Evolutionary conservation across 1,139 yeast genomes (phyloP), one percentile per base, ranked within the genome.

Genomic region (Geotrichum histeridarum): DNA sequence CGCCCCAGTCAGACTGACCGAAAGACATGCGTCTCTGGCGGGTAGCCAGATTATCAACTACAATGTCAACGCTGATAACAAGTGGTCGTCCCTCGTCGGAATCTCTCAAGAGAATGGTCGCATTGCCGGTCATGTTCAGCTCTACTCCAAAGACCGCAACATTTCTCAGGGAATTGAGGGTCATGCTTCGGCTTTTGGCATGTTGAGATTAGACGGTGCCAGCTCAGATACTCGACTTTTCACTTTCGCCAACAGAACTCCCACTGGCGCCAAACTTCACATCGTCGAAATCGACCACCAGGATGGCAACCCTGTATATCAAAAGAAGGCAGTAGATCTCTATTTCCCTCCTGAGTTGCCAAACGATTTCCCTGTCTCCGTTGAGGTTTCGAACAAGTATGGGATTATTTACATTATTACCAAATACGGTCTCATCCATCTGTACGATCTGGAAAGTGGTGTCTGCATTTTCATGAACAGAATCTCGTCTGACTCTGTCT

Each of bases 161-260:
- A 89, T 91, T 51, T 90, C 98, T 17, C 99, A 94, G 75, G 94
- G 96, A 31, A 89, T 94, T 65, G 98, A 94, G 69, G 99, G 99
- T 63, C 99, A 94, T 71, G 98, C 95, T 55, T 94, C 96, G 57
- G 83, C 84, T 52, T 94, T 94, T 73, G 91, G 96, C 52, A 76
- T 79, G 56, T 73, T 93, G 60, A 78, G 83, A 61, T 76, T 91
- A 62, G 84, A 82, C 54, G 93, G 91, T 53, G 89, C 91, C 45
- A 64, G 82, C 27, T 72, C 77, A 39, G 94, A 91, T 56, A 88
- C 95, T 51, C 90, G 89, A 71, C 83, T 93, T 41, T 93, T 94
- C 70, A 82, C 85, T 35, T 85, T 88, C 72, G 93, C 91, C 57
- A 89, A 90, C 73, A 84, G 94, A 71, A 82, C 86, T 57, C 87